Percentiles rank a stretch among this genome's conserved stretches.
Conservation (phyloP, 2,329 filamentous ascomycete species). For the Lasiodiplodia sp. region DNA sequence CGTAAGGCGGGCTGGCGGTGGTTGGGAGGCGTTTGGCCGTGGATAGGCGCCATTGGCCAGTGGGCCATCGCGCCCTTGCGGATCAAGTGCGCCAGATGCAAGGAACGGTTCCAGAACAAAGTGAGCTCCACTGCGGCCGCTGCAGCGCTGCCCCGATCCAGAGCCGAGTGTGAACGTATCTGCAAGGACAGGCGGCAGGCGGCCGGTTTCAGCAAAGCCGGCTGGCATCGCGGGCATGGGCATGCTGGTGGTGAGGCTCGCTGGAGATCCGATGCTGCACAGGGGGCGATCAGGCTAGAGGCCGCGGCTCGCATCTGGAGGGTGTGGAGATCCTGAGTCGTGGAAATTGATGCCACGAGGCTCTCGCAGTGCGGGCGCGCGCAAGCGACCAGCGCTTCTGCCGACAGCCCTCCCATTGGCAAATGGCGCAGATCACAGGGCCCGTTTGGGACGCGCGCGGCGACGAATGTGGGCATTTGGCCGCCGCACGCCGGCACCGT, state of each 20-base stretch:
- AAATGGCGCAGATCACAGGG: constrained; percentile 27
- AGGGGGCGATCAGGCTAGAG: constrained; percentile 25
- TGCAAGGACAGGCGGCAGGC: constrained; percentile 22
- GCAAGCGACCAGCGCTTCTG: constrained; percentile 8
- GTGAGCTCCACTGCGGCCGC: constrained; percentile 6
- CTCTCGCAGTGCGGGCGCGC: constrained; percentile 2
- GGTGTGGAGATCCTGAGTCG: constrained; percentile 28
- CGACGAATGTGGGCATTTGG: background rate
- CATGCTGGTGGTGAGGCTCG: constrained; percentile 1
- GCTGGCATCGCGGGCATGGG: constrained; percentile 6
- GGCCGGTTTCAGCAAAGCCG: constrained; percentile 17
- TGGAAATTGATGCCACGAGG: constrained; percentile 30
- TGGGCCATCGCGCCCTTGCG: constrained; percentile 26
- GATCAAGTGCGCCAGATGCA: constrained; percentile 26
- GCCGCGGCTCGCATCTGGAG: constrained; percentile 24
- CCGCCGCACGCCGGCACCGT: background rate
- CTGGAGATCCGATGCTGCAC: constrained; percentile 27
- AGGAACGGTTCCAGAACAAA: constrained; percentile 31
- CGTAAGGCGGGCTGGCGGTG: constrained; percentile 19
- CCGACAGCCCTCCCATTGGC: constrained; percentile 6
- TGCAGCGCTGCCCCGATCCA: constrained; percentile 23
- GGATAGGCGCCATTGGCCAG: constrained; percentile 16
- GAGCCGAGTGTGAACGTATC: constrained; percentile 18
- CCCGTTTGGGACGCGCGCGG: background rate
- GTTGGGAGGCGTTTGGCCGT: constrained; percentile 11